Conservation (phyloP, 176 grass and related monocot species). For the Typha latifolia region DNA sequence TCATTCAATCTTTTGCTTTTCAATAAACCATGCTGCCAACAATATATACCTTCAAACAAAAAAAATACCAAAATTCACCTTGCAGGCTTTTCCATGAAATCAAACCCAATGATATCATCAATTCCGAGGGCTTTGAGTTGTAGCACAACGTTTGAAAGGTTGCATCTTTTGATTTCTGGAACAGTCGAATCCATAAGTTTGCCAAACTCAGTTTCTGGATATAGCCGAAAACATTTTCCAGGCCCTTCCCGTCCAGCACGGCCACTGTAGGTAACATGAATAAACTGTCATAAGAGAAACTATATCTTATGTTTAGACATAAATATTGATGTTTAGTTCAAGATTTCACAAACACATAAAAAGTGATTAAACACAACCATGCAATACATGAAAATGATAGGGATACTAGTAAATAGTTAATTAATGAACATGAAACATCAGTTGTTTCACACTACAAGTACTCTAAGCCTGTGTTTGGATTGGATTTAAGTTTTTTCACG, state of each 20-base stretch:
- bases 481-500: too few species aligned
- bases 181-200: conserved; percentile 34
- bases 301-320: neutral
- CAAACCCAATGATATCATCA: conserved; percentile 58
- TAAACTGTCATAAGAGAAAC: conserved; percentile 8
- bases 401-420: too few species aligned
- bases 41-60: neutral
- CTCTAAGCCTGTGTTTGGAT: too few species aligned
- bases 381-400: too few species aligned
- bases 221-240: conserved; percentile 59
- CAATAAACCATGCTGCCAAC: conserved; percentile 1
- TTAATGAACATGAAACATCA: too few species aligned
- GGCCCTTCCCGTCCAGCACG: conserved; percentile 44
- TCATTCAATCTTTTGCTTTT: too few species aligned
- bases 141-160: conserved; percentile 51
- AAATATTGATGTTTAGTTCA: neutral
- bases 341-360: neutral
- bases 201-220: conserved; percentile 37
- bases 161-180: conserved; percentile 46
- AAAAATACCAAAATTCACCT: conserved; percentile 32
- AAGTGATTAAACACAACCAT: too few species aligned
- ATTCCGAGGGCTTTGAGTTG: conserved; percentile 46
- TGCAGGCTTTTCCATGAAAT: conserved; percentile 71
- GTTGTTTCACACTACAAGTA: too few species aligned
- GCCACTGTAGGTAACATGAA: conserved; percentile 30